Evolutionary conservation across 345 rosid genomes (phyloP).

Genomic region (Hevea brasiliensis): DNA sequence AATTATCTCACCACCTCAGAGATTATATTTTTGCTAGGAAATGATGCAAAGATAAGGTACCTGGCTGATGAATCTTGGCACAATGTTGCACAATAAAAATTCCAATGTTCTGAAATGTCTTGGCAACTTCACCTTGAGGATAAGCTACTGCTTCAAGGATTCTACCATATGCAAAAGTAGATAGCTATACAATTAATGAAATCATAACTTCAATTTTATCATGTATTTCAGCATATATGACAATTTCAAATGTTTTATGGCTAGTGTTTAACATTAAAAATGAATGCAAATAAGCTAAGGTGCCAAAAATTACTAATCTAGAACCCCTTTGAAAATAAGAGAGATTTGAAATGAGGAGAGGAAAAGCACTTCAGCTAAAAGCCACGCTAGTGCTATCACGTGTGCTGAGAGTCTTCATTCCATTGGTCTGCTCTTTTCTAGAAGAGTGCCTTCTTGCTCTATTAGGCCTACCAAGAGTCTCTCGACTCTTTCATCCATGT

Average conservation of each 20-base stretch:
- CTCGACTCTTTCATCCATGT: no score
- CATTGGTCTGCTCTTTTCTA: no score
- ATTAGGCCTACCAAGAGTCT: no score
- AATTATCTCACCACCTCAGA: neutral
- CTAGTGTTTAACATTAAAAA: neutral
- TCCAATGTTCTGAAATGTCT: slow-evolving; percentile 82
- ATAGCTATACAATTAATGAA: slow-evolving; percentile 46
- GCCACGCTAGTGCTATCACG: no score
- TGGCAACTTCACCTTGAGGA: slow-evolving; percentile 86
- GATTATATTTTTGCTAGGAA: neutral
- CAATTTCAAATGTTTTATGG: neutral
- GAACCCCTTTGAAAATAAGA: neutral
- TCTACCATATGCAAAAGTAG: slow-evolving; percentile 95
- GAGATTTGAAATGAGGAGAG: neutral
- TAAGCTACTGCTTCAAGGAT: slow-evolving; percentile 85
- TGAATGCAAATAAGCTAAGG: neutral
- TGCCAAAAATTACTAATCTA: neutral
- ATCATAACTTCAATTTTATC: neutral
- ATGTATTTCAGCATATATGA: slow-evolving; percentile 10
- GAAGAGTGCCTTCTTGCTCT: no score
- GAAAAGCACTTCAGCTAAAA: neutral
- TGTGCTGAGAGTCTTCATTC: no score
- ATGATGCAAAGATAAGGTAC: slow-evolving; percentile 36
- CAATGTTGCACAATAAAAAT: slow-evolving; percentile 91
- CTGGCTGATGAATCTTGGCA: slow-evolving; percentile 96